Percentiles rank a stretch among this genome's conserved stretches.
Evolutionary conservation across 495 filamentous ascomycete species (phyloP).

Genomic region (Trichoderma parareesei): DNA sequence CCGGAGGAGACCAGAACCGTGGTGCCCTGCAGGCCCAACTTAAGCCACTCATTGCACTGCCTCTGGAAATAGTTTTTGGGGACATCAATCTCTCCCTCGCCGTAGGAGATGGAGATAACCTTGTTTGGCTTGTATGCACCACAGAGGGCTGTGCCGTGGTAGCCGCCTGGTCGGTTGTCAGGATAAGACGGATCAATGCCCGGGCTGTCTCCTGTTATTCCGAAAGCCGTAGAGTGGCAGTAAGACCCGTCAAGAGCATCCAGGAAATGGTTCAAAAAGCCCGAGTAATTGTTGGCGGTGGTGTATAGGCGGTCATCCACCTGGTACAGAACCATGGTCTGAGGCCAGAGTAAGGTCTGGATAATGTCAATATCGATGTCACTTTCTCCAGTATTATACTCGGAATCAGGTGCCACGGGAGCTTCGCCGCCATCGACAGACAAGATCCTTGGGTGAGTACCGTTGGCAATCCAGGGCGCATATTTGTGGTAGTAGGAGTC

Average conservation of each 20-base stretch:
- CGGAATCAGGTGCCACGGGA: constrained; percentile 25
- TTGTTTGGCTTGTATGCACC: constrained; percentile 33
- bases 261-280: constrained; percentile 46
- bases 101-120: constrained; percentile 29
- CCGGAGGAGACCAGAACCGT: constrained; percentile 49
- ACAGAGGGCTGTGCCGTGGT: constrained; percentile 49
- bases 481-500: constrained; percentile 51
- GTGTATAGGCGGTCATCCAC: constrained; percentile 39
- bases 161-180: constrained; percentile 40
- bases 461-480: constrained; percentile 18
- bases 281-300: constrained; percentile 17
- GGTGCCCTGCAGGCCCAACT: constrained; percentile 55
- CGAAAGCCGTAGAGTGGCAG: constrained; percentile 40
- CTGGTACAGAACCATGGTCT: constrained; percentile 51
- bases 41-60: constrained; percentile 40
- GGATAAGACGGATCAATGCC: constrained; percentile 39
- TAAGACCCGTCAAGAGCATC: constrained; percentile 55
- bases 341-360: constrained; percentile 45
- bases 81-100: constrained; percentile 22
- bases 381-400: constrained; percentile 17
- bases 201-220: constrained; percentile 25
- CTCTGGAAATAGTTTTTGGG: constrained; percentile 21
- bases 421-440: constrained; percentile 19
- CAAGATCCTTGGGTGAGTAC: background rate
- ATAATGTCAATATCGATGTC: constrained; percentile 28